Base-by-base conservation (phyloP, 2,329 filamentous ascomycete species). In the Malbranchea cinnamomea region DNA sequence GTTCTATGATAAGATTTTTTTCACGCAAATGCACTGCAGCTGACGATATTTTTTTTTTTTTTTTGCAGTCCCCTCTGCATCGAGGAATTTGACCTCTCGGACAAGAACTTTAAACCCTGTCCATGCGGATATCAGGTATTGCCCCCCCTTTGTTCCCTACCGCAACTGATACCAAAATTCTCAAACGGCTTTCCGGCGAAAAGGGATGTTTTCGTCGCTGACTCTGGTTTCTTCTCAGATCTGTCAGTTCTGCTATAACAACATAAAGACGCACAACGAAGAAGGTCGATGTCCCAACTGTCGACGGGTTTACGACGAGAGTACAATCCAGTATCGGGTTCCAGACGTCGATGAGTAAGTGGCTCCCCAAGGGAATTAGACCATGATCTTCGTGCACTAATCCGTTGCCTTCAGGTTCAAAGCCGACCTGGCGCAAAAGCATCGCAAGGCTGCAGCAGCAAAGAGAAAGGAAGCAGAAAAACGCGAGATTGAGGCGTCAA, bases 161-260 rank as follows among this genome's bases (percentile, higher is more conserved):
- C n/a, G n/a, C n/a, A n/a, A n/a, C n/a, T n/a, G n/a, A n/a, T n/a
- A n/a, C n/a, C n/a, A n/a, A n/a, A n/a, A n/a, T n/a, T n/a, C n/a
- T n/a, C n/a, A n/a, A n/a, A n/a, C n/a, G n/a, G n/a, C n/a, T n/a
- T n/a, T n/a, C n/a, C n/a, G n/a, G n/a, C n/a, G n/a, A n/a, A n/a
- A n/a, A n/a, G n/a, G n/a, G n/a, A n/a, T n/a, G n/a, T n/a, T n/a
- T n/a, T n/a, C n/a, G n/a, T n/a, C n/a, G n/a, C n/a, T n/a, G n/a
- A n/a, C n/a, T n/a, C n/a, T n/a, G n/a, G 19, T 19, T 31, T 20
- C 18, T 12, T 24, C 23, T 21, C 47, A 94, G 85, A 87, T 98
- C 54, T 98, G 89, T 59, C 91, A 98, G 65, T 98, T 98, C 60
- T 98, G 89, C 62, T 98, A 87, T 65, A 94, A 98, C 60, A 98